A percentile compares a stretch with the other conserved stretches of the same genome.
Conservation (phyloP, 2,329 filamentous ascomycete genomes). For the Aspergillus nomiae region DNA sequence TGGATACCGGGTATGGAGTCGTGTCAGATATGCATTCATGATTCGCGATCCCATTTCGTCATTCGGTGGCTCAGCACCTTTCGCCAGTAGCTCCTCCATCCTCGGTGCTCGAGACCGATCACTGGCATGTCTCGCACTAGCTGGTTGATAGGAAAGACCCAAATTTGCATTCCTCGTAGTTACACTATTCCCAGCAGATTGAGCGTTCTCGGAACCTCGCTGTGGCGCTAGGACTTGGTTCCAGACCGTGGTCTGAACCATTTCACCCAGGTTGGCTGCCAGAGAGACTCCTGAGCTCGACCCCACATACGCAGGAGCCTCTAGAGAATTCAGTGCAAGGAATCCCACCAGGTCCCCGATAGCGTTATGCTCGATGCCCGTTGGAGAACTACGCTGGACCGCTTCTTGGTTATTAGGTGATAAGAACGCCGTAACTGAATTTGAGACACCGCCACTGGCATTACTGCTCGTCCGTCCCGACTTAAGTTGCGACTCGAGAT, state of each 20-base stretch:
- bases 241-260: slow-evolving; percentile 58
- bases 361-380: slow-evolving; percentile 36
- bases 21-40: slow-evolving; percentile 48
- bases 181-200: slow-evolving; percentile 20
- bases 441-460: slow-evolving; percentile 17
- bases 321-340: slow-evolving; percentile 47
- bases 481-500: slow-evolving; percentile 41
- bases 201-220: slow-evolving; percentile 17
- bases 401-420: slow-evolving; percentile 26
- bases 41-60: slow-evolving; percentile 50
- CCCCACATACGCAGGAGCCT: slow-evolving; percentile 53
- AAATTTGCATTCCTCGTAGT: slow-evolving; percentile 1
- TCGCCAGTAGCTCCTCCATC: slow-evolving; percentile 46
- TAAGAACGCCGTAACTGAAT: slow-evolving; percentile 25
- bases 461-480: slow-evolving; percentile 18
- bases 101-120: slow-evolving; percentile 34
- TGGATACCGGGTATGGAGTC: slow-evolving; percentile 53
- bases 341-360: slow-evolving; percentile 53
- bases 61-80: slow-evolving; percentile 49
- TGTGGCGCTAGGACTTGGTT: slow-evolving; percentile 49
- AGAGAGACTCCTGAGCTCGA: slow-evolving; percentile 53
- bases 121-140: slow-evolving; percentile 12
- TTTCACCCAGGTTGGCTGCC: slow-evolving; percentile 54
- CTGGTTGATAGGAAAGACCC: slow-evolving; percentile 20
- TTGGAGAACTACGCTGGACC: slow-evolving; percentile 17